Evolutionary conservation across 352 stramenopile genomes (phyloP).

Genomic region (Paralagenidium karlingii): DNA sequence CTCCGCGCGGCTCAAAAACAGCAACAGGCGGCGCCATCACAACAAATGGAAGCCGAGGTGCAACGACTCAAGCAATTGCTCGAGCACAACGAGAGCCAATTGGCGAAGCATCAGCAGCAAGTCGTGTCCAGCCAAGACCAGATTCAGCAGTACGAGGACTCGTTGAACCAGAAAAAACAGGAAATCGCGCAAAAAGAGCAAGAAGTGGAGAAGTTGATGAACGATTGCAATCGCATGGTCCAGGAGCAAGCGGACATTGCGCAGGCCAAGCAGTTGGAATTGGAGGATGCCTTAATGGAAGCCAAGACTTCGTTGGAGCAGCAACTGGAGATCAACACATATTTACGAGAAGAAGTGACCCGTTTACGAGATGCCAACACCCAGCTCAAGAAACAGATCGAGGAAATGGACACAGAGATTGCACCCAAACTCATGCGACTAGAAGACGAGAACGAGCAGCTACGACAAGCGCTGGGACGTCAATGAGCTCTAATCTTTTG

Average conservation of each 20-base stretch:
- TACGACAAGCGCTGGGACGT: conserved; percentile 16
- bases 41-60: conserved; percentile 73
- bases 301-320: conserved; percentile 79
- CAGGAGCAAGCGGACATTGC: conserved; percentile 72
- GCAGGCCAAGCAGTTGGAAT: conserved; percentile 68
- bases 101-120: conserved; percentile 63
- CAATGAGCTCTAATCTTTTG: not conserved
- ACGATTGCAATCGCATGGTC: conserved; percentile 75
- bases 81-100: conserved; percentile 43
- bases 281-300: conserved; percentile 71
- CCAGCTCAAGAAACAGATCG: conserved; percentile 78
- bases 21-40: conserved; percentile 26
- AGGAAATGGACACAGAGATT: conserved; percentile 76
- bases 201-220: conserved; percentile 73
- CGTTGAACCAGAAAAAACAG: conserved; percentile 36
- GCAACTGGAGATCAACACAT: conserved; percentile 77
- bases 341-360: conserved; percentile 63
- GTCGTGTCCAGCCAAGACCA: conserved; percentile 48
- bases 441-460: conserved; percentile 77
- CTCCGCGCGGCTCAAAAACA: conserved; percentile 35
- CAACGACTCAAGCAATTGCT: conserved; percentile 24
- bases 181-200: conserved; percentile 65
- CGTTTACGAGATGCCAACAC: conserved; percentile 75
- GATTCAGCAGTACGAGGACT: conserved; percentile 50
- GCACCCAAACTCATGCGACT: conserved; percentile 66